Base-by-base conservation (phyloP, 169 alveolate species). In the Babesia sp. region DNA sequence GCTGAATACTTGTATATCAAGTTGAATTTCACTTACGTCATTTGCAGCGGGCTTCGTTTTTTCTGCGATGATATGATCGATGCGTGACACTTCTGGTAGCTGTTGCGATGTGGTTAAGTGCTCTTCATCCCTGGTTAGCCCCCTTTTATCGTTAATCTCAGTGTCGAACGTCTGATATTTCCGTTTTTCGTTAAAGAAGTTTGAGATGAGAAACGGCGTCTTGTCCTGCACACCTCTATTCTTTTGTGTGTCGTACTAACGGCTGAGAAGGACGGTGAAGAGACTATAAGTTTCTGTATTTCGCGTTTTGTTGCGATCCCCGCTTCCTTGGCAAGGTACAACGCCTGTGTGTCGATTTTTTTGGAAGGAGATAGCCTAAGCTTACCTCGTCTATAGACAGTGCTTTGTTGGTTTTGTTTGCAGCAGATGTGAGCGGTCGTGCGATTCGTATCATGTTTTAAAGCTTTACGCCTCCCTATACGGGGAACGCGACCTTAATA, bases 211-310 rank as follows among this genome's bases (percentile, higher is more conserved):
- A 42, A 91, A 85, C 0, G 95, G 95, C 6, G 91, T 74, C 28
- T 69, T 58, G 72, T 88, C 93, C 91, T 85, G 72, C 24, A 1
- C 34, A n/a, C 16, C 22, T 48, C 8, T n/a, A 26, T 22, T 3
- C 33, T 11, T 0, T 11, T 16, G 5, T 8, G 11, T 11, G 2
- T 9, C 29, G 1, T 3, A 42, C 74, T 24, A 39, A 87, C 93
- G 26, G 92, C 61, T n/a, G 95, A 91, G 68, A 91, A 90, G 14
- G 95, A 84, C 8, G 95, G 95, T 7, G 95, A 87, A 20, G 78
- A 71, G 67, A 91, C 75, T 18, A 91, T 73, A 20, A 91, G 75
- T 60, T 57, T 72, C 71, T 91, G 95, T 8, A 87, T 29, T 51
- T 91, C 95, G 16, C 84, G 71, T 14, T 85, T 87, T 1, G 95